Percentiles rank a stretch among this genome's conserved stretches.
Conservation (phyloP, 345 rosid species). For the Viola odorata region DNA sequence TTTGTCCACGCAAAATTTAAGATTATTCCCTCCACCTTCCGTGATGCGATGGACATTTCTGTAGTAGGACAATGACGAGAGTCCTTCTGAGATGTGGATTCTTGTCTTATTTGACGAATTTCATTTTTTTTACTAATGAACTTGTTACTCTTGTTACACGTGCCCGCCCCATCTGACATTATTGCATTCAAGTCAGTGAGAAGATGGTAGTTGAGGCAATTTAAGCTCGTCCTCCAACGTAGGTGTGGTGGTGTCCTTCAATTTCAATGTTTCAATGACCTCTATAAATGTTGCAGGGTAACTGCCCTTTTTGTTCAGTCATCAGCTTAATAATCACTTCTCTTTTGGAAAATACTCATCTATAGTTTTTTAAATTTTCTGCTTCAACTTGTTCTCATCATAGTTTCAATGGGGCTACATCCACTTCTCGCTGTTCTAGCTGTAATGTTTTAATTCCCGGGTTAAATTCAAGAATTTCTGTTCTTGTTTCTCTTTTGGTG, state of each 20-base stretch:
- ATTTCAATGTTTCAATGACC: not conserved
- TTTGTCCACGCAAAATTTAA: too few relatives aligned
- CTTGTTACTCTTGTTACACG: slow-evolving; percentile 7
- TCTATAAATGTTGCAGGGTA: slow-evolving; percentile 18
- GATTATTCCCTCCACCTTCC: not conserved
- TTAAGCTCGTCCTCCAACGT: slow-evolving; percentile 11
- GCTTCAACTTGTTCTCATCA: not conserved
- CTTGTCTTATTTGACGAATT: not conserved
- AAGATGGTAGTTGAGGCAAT: slow-evolving; percentile 40
- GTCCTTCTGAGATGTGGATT: not conserved
- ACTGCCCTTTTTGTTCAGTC: slow-evolving; percentile 9
- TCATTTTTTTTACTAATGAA: not conserved
- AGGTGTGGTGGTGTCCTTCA: slow-evolving; percentile 7
- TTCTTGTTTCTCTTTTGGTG: not conserved
- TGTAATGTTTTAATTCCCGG: slow-evolving; percentile 15
- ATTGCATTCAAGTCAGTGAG: slow-evolving; percentile 25
- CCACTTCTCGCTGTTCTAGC: slow-evolving; percentile 28
- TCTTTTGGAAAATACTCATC: not conserved
- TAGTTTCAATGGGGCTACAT: slow-evolving; percentile 32
- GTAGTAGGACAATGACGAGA: not conserved
- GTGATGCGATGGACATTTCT: not conserved
- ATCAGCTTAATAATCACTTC: not conserved
- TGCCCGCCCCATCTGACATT: slow-evolving; percentile 18
- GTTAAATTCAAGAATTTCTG: not conserved
- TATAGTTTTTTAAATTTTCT: not conserved